Evolutionary conservation across 148 eudicot species (phyloP), one percentile per base, ranked within the genome.

Genomic region (Diospyros lotus): DNA sequence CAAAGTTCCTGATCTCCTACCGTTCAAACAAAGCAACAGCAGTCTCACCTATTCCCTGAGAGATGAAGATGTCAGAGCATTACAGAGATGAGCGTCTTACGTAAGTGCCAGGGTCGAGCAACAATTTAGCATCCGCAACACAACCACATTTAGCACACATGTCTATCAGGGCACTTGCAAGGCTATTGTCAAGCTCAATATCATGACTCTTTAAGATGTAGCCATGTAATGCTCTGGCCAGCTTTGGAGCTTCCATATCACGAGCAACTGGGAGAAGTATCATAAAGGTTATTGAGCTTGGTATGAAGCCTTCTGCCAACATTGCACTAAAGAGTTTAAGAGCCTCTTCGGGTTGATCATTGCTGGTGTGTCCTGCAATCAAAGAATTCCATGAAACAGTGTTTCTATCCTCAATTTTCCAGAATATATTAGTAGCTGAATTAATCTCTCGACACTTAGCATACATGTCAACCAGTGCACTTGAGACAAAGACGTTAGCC

Each of bases 401-500:
- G 39, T 84, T 88, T 79, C 69, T 79, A 58, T 76, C 78, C 68
- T 79, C 60, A 15, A 74, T 73, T 69, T 84, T 82, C 82, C 81
- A 81, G 78, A 86, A 86, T 39, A 84, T 78, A 75, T 86, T 73
- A 40, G 67, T 65, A 43, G 92, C 92, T 66, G 78, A 77, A 58
- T 75, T 73, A 42, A 82, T 75, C 41, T 84, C 85, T 58, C 68
- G 17, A 65, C 88, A 84, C 79, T 88, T 88, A 14, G 86, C 84
- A 54, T 88, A 88, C 90, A 81, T 80, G 68, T 85, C 87, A 76
- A 89, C 83, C 81, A 86, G 73, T 55, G 88, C 80, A 83, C 84
- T 82, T 42, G 86, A 80, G 72, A 88, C 89, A 71, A 79, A 88
- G 4, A 81, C 59, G 66, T 84, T 84, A 50, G 79, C 68, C 65